phyloP scores from a whole-genome alignment of 2,329 filamentous ascomycete genomes.

The Verticillium zaregamsianum region DNA sequence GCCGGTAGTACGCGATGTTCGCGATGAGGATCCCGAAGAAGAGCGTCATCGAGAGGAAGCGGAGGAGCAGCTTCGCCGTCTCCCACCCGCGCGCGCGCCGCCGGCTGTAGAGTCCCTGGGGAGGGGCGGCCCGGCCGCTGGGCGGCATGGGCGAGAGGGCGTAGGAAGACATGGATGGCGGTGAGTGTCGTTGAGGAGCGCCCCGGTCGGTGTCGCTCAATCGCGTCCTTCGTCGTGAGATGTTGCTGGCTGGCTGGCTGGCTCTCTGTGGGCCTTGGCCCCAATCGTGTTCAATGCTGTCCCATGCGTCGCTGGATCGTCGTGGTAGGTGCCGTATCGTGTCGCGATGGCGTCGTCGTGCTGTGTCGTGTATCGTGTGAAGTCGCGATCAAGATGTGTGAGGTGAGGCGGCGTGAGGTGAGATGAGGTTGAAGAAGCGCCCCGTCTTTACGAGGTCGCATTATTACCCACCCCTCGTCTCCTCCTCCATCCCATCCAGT shows the following conservation, averaged over 20 bases:
- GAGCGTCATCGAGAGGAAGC: slow-evolving; percentile 11
- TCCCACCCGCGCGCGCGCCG: slow-evolving; percentile 14
- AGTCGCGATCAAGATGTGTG: not conserved
- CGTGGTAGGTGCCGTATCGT: not conserved
- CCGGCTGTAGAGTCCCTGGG: slow-evolving; percentile 2
- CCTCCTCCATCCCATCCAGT: too few species aligned
- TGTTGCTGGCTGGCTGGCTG: not conserved
- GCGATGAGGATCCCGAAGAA: slow-evolving; percentile 10
- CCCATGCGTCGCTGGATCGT: not conserved
- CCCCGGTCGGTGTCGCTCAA: too few species aligned
- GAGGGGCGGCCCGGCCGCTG: not conserved
- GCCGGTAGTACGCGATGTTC: not conserved
- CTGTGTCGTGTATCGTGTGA: not conserved
- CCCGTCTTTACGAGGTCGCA: not conserved
- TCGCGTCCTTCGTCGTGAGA: not conserved
- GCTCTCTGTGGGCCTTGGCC: not conserved
- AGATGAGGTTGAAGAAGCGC: not conserved
- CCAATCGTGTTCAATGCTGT: not conserved
- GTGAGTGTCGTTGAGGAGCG: not conserved
- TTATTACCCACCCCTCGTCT: too few species aligned
- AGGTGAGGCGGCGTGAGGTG: not conserved
- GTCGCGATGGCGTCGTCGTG: not conserved
- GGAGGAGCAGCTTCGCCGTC: slow-evolving; percentile 17
- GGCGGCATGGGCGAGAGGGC: slow-evolving; percentile 6
- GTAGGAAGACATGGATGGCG: not conserved